Evolutionary conservation across 495 filamentous ascomycete species (phyloP), one percentile per base, ranked within the genome.

Genomic region (Aspergillus coremiiformis): DNA sequence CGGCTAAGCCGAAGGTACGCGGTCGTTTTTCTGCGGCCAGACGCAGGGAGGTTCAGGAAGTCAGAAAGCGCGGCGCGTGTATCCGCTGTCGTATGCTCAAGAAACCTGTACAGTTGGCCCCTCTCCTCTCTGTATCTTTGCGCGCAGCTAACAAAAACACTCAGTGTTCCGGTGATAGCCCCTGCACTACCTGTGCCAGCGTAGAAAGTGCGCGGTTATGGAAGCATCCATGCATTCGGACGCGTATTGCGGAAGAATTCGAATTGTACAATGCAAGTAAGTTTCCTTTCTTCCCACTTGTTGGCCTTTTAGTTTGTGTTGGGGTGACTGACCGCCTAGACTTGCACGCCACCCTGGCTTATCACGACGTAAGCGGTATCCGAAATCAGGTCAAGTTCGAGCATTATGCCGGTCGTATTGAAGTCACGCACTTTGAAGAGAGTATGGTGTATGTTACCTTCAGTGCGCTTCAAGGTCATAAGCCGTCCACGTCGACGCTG

Each of bases 1-100:
- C 74, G 27, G 56, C 56, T 6, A 79, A 79, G 49, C 78, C 73
- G 27, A 84, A 83, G 56, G 74, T 79, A 5, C 81, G 89, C 14
- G 82, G 84, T 0, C 74, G 82, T 27, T 95, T 93, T 61, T 77
- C 80, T 35, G 75, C 82, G 6, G 71, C 69, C 3, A 70, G 89
- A 47, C 78, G 89, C 44, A 83, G 83, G 59, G 85, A 95, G 63
- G 87, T 95, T 3, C 84, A 89, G 59, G 83, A 85, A 58, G 82
- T 93, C 24, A 78, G 89, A 22, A 88, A 89, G 59, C 76, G 81
- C 22, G 89, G 89, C 19, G 89, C 89, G 12, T 95, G 89, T 59
- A 88, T 91, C 48, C 81, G 89, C 41, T 95, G 89, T 68, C 79
- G 87, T 3, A 90, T 95, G 72, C 71, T 95, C 10, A 86, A 89